These are phyloP conservation scores for Staphylotrichum longicolle DNA, from an alignment of 495 filamentous ascomycete genomes.

Conservation along the genomic window DNA sequence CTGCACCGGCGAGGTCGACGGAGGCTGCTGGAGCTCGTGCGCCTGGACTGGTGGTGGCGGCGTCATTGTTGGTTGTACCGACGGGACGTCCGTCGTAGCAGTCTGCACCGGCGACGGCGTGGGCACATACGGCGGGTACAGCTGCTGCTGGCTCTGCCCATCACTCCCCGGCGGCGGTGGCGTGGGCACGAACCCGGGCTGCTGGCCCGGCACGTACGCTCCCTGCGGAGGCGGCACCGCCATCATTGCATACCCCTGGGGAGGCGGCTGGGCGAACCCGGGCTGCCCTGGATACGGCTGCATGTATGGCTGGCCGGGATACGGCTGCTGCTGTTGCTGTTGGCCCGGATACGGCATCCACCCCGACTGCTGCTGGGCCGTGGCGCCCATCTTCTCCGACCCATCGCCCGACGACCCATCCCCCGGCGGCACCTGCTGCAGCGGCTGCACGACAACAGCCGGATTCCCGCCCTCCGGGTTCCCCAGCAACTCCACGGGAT, in stretches of 20 bases:
- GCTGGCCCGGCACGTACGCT: background rate
- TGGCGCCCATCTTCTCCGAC: background rate
- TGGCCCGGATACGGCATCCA: background rate
- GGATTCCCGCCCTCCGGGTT: slow-evolving; percentile 6
- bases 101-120: slow-evolving; percentile 7
- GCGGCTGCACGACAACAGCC: background rate
- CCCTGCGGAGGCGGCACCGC: background rate
- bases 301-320: background rate
- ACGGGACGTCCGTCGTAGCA: background rate
- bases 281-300: background rate
- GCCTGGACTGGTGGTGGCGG: background rate
- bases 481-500: slow-evolving; percentile 38
- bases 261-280: background rate
- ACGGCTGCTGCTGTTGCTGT: too few relatives aligned
- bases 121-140: background rate
- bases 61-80: background rate
- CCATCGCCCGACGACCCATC: background rate
- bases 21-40: background rate
- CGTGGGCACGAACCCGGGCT: background rate
- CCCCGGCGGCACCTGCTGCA: background rate
- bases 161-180: background rate
- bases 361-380: background rate
- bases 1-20: background rate
- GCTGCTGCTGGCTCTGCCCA: slow-evolving; percentile 2
- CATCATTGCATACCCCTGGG: slow-evolving; percentile 1